These are phyloP conservation scores for Wickerhamiella dianesei DNA, from an alignment of 805 yeast species.

Conservation along the genomic window DNA sequence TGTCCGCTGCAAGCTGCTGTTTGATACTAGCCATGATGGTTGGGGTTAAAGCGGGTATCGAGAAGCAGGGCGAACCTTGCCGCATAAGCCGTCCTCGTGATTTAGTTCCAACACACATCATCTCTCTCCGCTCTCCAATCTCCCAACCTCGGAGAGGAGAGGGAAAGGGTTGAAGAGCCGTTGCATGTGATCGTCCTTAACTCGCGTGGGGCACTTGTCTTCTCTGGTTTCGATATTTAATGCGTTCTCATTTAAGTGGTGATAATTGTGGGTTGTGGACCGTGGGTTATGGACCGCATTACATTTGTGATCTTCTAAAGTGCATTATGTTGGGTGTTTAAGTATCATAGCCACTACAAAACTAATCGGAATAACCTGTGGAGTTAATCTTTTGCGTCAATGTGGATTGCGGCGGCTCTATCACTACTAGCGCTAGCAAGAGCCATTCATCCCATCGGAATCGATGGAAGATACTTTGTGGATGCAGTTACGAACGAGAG, in stretches of 20 bases:
- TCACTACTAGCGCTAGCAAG: neutral
- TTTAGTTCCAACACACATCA: no score
- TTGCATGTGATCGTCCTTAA: neutral
- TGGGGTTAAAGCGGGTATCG: neutral
- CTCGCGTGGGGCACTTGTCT: no score
- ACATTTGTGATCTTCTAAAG: no score
- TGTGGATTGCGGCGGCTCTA: no score
- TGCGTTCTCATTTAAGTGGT: no score
- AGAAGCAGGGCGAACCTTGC: neutral
- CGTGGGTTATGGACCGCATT: no score
- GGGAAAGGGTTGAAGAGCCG: neutral
- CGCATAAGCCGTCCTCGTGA: neutral
- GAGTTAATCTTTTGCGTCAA: no score
- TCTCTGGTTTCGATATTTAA: no score
- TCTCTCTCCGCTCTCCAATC: no score
- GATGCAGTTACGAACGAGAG: slow-evolving; percentile 57
- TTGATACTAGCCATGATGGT: slow-evolving; percentile 15
- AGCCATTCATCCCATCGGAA: slow-evolving; percentile 49
- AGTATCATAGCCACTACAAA: neutral
- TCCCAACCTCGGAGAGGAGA: no score
- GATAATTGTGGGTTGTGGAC: no score
- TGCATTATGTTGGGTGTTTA: neutral
- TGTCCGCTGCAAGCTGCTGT: slow-evolving; percentile 42
- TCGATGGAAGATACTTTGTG: slow-evolving; percentile 57
- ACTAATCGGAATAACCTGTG: no score